phyloP scores from a whole-genome alignment of 192 early-diverging fungal genomes.

The Geranomyces variabilis region DNA sequence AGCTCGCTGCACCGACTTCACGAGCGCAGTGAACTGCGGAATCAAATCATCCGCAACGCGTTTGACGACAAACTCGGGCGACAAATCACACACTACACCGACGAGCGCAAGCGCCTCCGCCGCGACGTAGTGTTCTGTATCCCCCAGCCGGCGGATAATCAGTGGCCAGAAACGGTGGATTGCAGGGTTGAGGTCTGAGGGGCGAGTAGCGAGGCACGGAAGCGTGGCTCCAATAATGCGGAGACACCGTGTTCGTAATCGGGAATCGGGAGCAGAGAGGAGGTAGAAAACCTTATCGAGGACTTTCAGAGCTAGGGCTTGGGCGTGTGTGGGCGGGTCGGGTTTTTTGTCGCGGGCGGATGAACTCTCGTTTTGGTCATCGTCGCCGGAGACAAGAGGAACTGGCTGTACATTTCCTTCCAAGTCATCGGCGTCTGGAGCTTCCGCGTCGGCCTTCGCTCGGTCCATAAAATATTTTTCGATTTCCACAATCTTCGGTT shows the following conservation, averaged over 20 bases:
- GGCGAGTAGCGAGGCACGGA: constrained; percentile 7
- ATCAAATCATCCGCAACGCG: constrained; percentile 33
- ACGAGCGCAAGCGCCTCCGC: constrained; percentile 32
- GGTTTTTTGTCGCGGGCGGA: constrained; percentile 2
- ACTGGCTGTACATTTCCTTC: neutral
- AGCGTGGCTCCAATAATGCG: constrained; percentile 20
- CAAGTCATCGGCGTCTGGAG: neutral
- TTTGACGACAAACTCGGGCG: constrained; percentile 25
- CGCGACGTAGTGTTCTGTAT: constrained; percentile 39
- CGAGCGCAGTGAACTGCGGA: neutral
- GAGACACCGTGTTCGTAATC: constrained; percentile 28
- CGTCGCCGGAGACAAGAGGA: neutral
- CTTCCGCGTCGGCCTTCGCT: constrained; percentile 12
- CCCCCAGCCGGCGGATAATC: constrained; percentile 26
- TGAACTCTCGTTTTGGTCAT: neutral
- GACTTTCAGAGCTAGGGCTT: constrained; percentile 41
- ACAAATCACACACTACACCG: neutral
- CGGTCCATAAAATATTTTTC: neutral
- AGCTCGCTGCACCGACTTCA: neutral
- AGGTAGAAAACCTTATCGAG: constrained; percentile 34
- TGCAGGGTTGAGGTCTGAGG: constrained; percentile 32
- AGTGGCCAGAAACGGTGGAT: constrained; percentile 46
- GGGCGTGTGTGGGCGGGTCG: neutral
- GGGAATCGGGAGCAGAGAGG: constrained; percentile 24
- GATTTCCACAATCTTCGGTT: constrained; percentile 1